Conservation (phyloP, 2,329 filamentous ascomycete species). For the Tolypocladium nubicola region DNA sequence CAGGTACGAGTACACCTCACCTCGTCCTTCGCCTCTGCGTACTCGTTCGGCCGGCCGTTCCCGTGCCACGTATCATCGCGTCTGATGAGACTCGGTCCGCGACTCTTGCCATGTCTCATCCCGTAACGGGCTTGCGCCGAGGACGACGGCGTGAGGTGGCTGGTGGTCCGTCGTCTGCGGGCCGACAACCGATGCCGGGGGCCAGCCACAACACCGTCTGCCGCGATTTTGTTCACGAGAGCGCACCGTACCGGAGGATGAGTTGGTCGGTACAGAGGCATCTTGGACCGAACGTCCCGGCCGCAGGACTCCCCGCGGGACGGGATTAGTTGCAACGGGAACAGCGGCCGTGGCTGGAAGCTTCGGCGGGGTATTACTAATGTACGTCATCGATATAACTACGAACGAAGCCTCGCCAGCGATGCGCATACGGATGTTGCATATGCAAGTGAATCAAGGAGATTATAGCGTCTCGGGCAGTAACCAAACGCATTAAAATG, state of each 20-base stretch:
- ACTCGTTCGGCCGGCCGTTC: background rate
- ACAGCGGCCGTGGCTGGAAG: background rate
- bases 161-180: background rate
- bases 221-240: background rate
- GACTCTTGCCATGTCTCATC: background rate
- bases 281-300: background rate
- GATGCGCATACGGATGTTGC: background rate
- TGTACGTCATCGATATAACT: background rate
- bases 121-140: background rate
- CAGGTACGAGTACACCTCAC: background rate
- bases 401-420: background rate
- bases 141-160: background rate
- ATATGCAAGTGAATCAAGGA: background rate
- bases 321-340: background rate
- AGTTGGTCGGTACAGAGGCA: background rate
- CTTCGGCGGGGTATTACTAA: background rate
- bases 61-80: background rate
- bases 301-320: background rate
- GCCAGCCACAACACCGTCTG: background rate
- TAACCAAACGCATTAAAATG: constrained; percentile 11
- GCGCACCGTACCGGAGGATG: background rate
- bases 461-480: background rate
- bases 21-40: background rate
- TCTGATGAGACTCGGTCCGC: background rate
- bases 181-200: background rate